A percentile compares a stretch with the other conserved stretches of the same genome.
phyloP scores from a whole-genome alignment of 768 basidiomycete genomes.

The Roridomyces roridus region DNA sequence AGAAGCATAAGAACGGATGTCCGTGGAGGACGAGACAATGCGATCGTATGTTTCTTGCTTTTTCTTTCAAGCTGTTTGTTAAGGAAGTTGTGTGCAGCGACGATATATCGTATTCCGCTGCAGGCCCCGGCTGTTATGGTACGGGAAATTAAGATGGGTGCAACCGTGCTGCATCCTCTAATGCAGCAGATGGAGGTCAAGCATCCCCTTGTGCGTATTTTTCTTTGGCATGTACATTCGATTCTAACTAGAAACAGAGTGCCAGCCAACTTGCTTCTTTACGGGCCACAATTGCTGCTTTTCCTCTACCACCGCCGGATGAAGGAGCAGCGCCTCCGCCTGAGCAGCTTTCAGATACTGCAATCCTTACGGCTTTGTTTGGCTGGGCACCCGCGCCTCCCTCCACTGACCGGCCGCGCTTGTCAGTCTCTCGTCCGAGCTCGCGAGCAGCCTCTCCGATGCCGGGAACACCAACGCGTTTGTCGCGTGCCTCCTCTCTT shows the following conservation, averaged over 20 bases:
- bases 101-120: slow-evolving; percentile 78
- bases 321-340: slow-evolving; percentile 24
- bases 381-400: slow-evolving; percentile 56
- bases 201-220: slow-evolving; percentile 71
- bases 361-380: slow-evolving; percentile 54
- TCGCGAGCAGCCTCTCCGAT: slow-evolving; percentile 34
- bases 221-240: slow-evolving; percentile 1
- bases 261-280: slow-evolving; percentile 62
- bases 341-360: slow-evolving; percentile 43
- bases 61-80: not conserved
- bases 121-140: slow-evolving; percentile 69
- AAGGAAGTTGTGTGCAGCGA: slow-evolving; percentile 45
- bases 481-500: slow-evolving; percentile 44
- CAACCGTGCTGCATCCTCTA: slow-evolving; percentile 56
- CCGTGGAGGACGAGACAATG: slow-evolving; percentile 87
- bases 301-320: slow-evolving; percentile 28
- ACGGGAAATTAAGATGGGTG: slow-evolving; percentile 62
- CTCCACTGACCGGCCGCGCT: slow-evolving; percentile 35
- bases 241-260: slow-evolving; percentile 46
- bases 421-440: slow-evolving; percentile 32
- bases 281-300: slow-evolving; percentile 49
- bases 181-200: slow-evolving; percentile 63
- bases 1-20: slow-evolving; percentile 80
- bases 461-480: slow-evolving; percentile 34
- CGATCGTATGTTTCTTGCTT: slow-evolving; percentile 57